phyloP scores from a whole-genome alignment of 208 protist genomes.

The Acanthamoeba sp. region DNA sequence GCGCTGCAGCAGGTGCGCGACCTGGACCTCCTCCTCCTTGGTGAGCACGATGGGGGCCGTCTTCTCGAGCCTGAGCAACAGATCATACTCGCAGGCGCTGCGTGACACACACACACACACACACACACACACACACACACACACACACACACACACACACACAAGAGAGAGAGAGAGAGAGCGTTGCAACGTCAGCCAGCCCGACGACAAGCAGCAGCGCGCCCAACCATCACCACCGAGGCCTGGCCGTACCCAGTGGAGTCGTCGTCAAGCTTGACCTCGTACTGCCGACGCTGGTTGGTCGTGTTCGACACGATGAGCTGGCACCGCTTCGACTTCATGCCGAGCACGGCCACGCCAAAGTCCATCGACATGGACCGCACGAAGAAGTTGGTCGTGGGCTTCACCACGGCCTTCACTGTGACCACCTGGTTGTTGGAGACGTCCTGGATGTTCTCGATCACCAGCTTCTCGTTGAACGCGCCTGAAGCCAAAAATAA shows the following conservation, averaged over 20 bases:
- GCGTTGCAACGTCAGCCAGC: too few species aligned
- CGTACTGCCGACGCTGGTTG: constrained; percentile 76
- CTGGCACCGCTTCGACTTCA: constrained; percentile 70
- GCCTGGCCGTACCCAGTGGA: neutral
- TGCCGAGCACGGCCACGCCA: constrained; percentile 75
- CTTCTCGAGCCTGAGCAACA: constrained; percentile 77
- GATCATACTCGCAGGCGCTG: constrained; percentile 79
- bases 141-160: too few species aligned
- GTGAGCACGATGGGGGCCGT: constrained; percentile 73
- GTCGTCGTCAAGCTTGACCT: constrained; percentile 75
- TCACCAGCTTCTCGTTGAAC: constrained; percentile 85
- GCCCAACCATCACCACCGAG: too few species aligned
- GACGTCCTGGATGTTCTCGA: constrained; percentile 86
- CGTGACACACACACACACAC: neutral
- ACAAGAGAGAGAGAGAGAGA: too few species aligned
- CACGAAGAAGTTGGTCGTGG: constrained; percentile 80
- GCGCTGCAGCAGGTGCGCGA: constrained; percentile 75
- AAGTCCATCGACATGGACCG: constrained; percentile 81
- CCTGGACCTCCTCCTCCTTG: constrained; percentile 80
- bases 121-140: too few species aligned
- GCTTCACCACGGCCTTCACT: constrained; percentile 82
- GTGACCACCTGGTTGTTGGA: constrained; percentile 80
- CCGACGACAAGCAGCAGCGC: too few species aligned
- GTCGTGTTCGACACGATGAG: constrained; percentile 81
- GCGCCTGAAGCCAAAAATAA: constrained; percentile 64